phyloP scores from a whole-genome alignment of 352 stramenopile species.

The Plasmopara halstedii region DNA sequence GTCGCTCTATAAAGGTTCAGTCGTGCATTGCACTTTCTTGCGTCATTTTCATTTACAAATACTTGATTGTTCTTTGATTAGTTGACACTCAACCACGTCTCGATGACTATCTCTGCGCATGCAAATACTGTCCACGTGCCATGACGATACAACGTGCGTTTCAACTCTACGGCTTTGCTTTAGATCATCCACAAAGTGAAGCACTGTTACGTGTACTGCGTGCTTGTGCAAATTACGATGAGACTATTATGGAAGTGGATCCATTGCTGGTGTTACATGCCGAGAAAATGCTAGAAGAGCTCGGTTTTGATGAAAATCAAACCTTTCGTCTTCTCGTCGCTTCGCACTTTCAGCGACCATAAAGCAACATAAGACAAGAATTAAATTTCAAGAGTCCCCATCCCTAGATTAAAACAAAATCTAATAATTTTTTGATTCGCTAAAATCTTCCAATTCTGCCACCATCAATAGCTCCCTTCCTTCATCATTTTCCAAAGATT shows the following conservation, averaged over 20 bases:
- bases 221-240: constrained; percentile 62
- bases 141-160: constrained; percentile 39
- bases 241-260: constrained; percentile 41
- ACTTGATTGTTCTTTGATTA: constrained; percentile 1
- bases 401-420: constrained; percentile 2
- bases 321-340: constrained; percentile 48
- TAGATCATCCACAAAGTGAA: constrained; percentile 24
- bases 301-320: constrained; percentile 39
- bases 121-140: constrained; percentile 50
- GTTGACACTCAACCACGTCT: constrained; percentile 11
- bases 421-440: constrained; percentile 7
- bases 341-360: constrained; percentile 28
- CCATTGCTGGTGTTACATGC: constrained; percentile 34
- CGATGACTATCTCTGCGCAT: constrained; percentile 57
- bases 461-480: constrained; percentile 9
- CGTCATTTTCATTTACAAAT: background rate
- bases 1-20: constrained; percentile 16
- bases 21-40: background rate
- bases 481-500: constrained; percentile 21
- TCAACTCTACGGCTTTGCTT: constrained; percentile 29
- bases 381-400: too few species aligned
- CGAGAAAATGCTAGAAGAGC: constrained; percentile 41
- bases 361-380: background rate
- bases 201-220: constrained; percentile 45
- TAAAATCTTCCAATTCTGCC: background rate